Conservation (phyloP, 495 filamentous ascomycete species). For the Physcia stellaris region DNA sequence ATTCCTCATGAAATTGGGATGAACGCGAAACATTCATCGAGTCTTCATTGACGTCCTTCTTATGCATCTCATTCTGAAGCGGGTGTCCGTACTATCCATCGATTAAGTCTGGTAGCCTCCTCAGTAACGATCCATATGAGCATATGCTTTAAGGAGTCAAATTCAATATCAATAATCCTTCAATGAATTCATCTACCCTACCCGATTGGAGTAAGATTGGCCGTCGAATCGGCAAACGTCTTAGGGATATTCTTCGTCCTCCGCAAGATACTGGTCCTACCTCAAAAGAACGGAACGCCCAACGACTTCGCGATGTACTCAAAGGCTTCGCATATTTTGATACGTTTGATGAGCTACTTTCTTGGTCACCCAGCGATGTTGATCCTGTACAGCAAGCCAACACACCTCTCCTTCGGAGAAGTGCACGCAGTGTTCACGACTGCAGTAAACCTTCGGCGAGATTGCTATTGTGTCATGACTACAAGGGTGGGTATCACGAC, state of each 20-base stretch:
- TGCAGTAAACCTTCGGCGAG: constrained; percentile 8
- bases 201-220: constrained; percentile 7
- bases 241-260: constrained; percentile 3
- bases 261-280: constrained; percentile 3
- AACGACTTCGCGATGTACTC: constrained; percentile 6
- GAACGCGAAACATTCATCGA: no score
- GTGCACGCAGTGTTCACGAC: not conserved
- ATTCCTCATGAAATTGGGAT: no score
- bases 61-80: no score
- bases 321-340: constrained; percentile 24
- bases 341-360: constrained; percentile 21
- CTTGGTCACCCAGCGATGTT: constrained; percentile 20
- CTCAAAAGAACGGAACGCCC: constrained; percentile 2
- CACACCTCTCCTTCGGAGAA: constrained; percentile 22
- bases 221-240: not conserved
- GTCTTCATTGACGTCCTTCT: no score
- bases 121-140: no score
- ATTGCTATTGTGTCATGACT: constrained; percentile 29
- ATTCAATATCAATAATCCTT: not conserved
- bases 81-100: no score
- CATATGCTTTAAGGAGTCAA: no score
- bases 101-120: no score
- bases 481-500: constrained; percentile 28
- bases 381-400: constrained; percentile 27
- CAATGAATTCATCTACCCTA: not conserved